Evolutionary conservation across 495 filamentous ascomycete genomes (phyloP).

Genomic region (Hyaloscypha bicolor): DNA sequence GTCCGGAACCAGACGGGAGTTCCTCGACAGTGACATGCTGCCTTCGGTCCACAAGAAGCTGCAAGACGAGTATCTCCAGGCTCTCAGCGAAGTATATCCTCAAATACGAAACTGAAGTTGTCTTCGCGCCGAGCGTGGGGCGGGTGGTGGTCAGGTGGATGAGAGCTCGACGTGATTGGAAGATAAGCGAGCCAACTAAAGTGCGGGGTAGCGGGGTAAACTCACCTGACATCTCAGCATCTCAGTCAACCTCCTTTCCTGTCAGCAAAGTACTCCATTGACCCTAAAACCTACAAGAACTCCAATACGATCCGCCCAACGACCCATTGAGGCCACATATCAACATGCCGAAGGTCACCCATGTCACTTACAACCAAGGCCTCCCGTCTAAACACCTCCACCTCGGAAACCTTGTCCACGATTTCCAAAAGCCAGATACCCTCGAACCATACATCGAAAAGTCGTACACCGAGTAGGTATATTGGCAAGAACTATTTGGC

Average conservation of each 20-base stretch:
- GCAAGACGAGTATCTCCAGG: no score
- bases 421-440: conserved; percentile 16
- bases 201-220: neutral
- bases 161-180: neutral
- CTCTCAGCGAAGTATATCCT: neutral
- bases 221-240: neutral
- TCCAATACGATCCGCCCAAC: neutral
- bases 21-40: neutral
- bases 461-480: conserved; percentile 25
- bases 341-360: conserved; percentile 14
- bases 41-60: neutral
- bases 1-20: neutral
- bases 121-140: no score
- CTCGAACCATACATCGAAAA: conserved; percentile 25
- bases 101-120: neutral
- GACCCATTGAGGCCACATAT: neutral
- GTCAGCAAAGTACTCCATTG: neutral
- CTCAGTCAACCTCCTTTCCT: neutral
- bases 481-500: neutral
- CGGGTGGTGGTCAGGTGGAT: no score
- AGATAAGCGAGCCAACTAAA: neutral
- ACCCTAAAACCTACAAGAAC: neutral
- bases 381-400: conserved; percentile 25
- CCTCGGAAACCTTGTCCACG: conserved; percentile 28
- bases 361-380: conserved; percentile 26